Percentiles rank a stretch among this genome's conserved stretches.
Conservation (phyloP, 176 grass and related monocot species). For the Eremochloa ophiuroides region DNA sequence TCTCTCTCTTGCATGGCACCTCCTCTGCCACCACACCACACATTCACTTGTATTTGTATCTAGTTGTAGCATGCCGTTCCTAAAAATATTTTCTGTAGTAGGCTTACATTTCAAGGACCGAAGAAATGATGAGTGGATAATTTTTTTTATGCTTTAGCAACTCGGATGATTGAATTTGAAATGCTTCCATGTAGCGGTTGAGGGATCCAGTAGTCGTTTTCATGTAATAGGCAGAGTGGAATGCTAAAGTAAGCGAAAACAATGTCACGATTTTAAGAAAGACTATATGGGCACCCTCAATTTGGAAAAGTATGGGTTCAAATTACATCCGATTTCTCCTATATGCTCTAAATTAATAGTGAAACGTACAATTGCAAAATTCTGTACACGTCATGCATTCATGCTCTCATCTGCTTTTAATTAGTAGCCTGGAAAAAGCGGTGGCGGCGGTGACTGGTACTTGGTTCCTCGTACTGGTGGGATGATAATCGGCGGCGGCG, state of each 20-base stretch:
- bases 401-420: not conserved
- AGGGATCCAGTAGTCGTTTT: too few species aligned
- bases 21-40: too few species aligned
- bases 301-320: not conserved
- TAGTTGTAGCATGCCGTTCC: too few species aligned
- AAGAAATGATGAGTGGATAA: too few species aligned
- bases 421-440: conserved; percentile 29
- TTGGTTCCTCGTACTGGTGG: not conserved
- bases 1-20: too few species aligned
- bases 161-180: too few species aligned
- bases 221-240: too few species aligned
- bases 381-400: not conserved
- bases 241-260: not conserved
- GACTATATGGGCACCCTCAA: not conserved
- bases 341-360: not conserved
- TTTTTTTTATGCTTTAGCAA: too few species aligned
- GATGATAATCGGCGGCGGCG: not conserved
- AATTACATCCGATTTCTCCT: not conserved
- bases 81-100: too few species aligned
- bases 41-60: too few species aligned
- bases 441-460: conserved; percentile 26
- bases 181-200: too few species aligned
- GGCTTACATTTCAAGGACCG: too few species aligned
- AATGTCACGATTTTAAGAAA: not conserved
- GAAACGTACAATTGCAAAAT: not conserved